Evolutionary conservation across 805 yeast species (phyloP).

Genomic region (Kuraishia piskuri): DNA sequence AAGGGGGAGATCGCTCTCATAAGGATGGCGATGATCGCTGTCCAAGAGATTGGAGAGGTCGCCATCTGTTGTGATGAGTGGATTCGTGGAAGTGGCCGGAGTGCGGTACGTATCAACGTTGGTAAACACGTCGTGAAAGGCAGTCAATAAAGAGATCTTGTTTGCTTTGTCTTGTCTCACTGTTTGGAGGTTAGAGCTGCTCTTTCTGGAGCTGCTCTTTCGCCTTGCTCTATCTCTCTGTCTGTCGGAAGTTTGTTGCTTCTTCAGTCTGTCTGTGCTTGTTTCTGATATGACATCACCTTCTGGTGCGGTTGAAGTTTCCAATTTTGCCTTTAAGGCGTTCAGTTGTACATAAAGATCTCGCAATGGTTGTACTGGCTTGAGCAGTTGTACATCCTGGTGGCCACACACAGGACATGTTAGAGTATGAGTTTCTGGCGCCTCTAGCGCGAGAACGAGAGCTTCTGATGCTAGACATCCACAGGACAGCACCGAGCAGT

Average conservation of each 20-base stretch:
- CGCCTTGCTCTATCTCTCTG: neutral
- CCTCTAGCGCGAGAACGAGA: slow-evolving; percentile 15
- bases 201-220: slow-evolving; percentile 5
- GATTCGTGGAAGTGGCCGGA: neutral
- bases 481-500: slow-evolving; percentile 26
- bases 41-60: neutral
- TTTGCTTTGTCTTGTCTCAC: slow-evolving; percentile 1
- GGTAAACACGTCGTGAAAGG: slow-evolving; percentile 25
- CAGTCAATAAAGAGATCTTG: slow-evolving; percentile 20
- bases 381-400: slow-evolving; percentile 14
- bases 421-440: slow-evolving; percentile 12
- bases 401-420: slow-evolving; percentile 28
- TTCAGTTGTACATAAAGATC: slow-evolving; percentile 10
- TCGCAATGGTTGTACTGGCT: slow-evolving; percentile 25
- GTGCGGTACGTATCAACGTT: slow-evolving; percentile 14
- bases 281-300: slow-evolving; percentile 7
- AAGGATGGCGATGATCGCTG: neutral
- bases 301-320: neutral
- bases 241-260: neutral
- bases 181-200: slow-evolving; percentile 7
- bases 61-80: neutral
- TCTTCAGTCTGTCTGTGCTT: neutral
- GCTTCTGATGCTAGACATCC: slow-evolving; percentile 31
- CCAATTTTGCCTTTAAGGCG: neutral
- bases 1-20: neutral